Evolutionary conservation across 352 stramenopile species (phyloP), one percentile per base, ranked within the genome.

Genomic region (Globisporangium alternatum): DNA sequence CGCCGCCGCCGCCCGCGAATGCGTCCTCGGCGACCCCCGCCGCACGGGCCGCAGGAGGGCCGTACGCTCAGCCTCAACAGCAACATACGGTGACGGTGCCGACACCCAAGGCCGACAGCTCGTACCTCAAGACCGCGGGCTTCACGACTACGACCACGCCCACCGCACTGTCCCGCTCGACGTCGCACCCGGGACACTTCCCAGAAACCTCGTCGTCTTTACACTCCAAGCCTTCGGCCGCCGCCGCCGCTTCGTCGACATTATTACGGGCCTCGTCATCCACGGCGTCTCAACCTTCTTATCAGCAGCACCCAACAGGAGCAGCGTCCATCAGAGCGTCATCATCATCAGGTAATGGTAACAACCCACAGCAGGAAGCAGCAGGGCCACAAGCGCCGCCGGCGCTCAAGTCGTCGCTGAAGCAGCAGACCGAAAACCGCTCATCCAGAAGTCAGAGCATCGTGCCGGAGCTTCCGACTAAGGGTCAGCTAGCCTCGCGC

Each of bases 371-470:
- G 31, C 19, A 57, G 13, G 8, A 3, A 25, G 7, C 17, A 8
- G 3, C 12, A 57, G 43, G 43, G 25, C 39, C 13, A 43, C 49
- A 37, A 28, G 28, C 49, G 49, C 30, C 30, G 3, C 28, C 45
- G 9, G 35, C 41, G 22, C 54, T 45, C 45, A 61, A 63, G 55
- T 68, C 62, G 35, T 63, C 54, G 49, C 21, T 60, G 17, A 59
- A 62, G 35, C 37, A 52, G 45, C 33, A 55, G 5, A 15, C 30
- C 9, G 56, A 33, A 8, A 65, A 19, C 4, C 64, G 58, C n/a
- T 39, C 51, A n/a, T 22, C 37, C 28, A 48, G 64, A 22, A 69
- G 56, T 15, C 47, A 69, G 57, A 69, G 64, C 30, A 65, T 57
- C 41, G 58, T 65, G 37, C 48, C 56, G 2, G 58, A 69, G 31